Evolutionary conservation across 495 filamentous ascomycete genomes (phyloP).

Genomic region (Immersiella caudata): DNA sequence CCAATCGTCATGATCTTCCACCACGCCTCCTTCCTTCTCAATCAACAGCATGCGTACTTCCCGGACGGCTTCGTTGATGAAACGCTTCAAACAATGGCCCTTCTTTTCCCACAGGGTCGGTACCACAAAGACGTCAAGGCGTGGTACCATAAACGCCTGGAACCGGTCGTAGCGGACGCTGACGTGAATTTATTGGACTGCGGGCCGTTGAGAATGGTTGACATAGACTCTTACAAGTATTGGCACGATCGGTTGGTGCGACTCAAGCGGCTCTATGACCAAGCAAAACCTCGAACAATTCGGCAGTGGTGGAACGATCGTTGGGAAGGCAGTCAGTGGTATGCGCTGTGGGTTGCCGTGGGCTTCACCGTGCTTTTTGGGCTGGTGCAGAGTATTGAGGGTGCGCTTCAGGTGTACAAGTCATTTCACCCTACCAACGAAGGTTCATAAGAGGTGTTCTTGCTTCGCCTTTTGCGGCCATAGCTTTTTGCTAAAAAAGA

Average conservation of each 20-base stretch:
- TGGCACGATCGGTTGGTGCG: constrained; percentile 56
- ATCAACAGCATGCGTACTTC: constrained; percentile 14
- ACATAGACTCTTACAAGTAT: constrained; percentile 35
- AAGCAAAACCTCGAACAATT: constrained; percentile 47
- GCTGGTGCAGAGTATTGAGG: constrained; percentile 52
- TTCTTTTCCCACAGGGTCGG: constrained; percentile 42
- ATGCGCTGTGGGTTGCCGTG: constrained; percentile 57
- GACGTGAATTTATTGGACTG: background rate
- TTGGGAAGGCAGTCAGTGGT: constrained; percentile 54
- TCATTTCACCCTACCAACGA: background rate
- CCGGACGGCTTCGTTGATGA: constrained; percentile 44
- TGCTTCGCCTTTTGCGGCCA: too few relatives aligned
- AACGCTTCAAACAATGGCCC: constrained; percentile 48
- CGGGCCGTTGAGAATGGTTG: constrained; percentile 16
- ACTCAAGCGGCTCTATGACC: constrained; percentile 55
- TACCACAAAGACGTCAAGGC: background rate
- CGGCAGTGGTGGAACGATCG: constrained; percentile 56
- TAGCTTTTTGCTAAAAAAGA: too few relatives aligned
- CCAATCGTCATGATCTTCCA: constrained; percentile 3
- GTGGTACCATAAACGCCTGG: background rate
- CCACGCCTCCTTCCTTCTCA: constrained; percentile 4
- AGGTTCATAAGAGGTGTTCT: too few relatives aligned
- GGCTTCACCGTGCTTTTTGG: constrained; percentile 56
- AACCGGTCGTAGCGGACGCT: background rate
- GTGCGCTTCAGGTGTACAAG: constrained; percentile 48